Evolutionary conservation across 73 alveolate species (phyloP), one percentile per base, ranked within the genome.

Genomic region (Symbiodinium natans): DNA sequence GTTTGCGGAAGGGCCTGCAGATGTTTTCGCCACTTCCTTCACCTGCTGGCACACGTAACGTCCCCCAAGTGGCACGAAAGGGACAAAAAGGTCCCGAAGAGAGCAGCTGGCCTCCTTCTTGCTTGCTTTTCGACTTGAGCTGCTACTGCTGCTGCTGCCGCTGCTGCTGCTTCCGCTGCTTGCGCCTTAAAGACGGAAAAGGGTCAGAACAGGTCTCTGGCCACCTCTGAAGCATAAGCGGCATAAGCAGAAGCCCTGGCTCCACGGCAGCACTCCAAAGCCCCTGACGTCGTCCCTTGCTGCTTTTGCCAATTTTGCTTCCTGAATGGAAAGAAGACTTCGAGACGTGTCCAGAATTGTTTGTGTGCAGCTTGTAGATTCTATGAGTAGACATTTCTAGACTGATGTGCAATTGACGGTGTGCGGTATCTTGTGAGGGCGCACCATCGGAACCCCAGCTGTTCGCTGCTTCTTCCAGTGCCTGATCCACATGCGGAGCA

Each of bases 391-490:
- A 39, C 34, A 29, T 83, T 83, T 27, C 41, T 23, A 40, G 23
- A 41, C 39, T 43, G 29, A 27, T 42, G 77, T 19, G 34, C 19
- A 15, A 15, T 68, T 9, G 7, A 17, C 9, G 11, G 9, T 41
- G 74, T 39, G 93, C 90, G 39, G 54, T 41, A 33, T 29, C 41
- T 39, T 0, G 82, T 25, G 25, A 71, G 42, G 92, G 39, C 54
- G 48, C 74, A 41, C 92, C 74, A 6, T 48, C 92, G 33, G 77
- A 54, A 40, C 95, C 48, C 95, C 95, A 88, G n/a, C 86, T 39
- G 43, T 88, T 88, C 17, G 95, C 86, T 3, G 95, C 86, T 41
- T 88, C 95, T 29, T 88, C 95, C 15, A 88, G 46, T 15, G 86
- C 95, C 86, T 73, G 82, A 13, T 34, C 40, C 17, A 3, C 19